Percentiles rank a stretch among this genome's conserved stretches.
These are phyloP conservation scores for Xylariaceae sp. DNA, from an alignment of 2,329 filamentous ascomycete genomes.

Conservation along the genomic window DNA sequence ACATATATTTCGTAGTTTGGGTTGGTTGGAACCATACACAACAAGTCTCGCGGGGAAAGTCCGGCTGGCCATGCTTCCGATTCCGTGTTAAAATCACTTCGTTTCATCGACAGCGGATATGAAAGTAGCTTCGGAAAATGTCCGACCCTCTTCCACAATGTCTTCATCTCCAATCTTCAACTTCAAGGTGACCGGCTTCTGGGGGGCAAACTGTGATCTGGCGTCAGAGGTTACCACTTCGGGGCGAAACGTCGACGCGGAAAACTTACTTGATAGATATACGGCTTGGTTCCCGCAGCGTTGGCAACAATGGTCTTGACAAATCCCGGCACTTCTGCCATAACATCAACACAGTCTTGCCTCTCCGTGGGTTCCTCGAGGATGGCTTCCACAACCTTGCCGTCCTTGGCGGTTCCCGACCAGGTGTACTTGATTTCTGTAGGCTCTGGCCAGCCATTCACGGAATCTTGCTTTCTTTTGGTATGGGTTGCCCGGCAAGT, in stretches of 20 bases:
- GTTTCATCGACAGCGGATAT: constrained; percentile 54
- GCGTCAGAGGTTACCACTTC: constrained; percentile 12
- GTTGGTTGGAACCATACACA: constrained; percentile 3
- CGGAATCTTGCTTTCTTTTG: constrained; percentile 62
- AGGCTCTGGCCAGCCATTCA: constrained; percentile 87
- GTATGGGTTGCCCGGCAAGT: constrained; percentile 64
- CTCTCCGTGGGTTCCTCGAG: constrained; percentile 63
- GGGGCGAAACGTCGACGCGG: neutral
- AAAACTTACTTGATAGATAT: constrained; percentile 79
- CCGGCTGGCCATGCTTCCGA: constrained; percentile 2
- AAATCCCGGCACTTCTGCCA: constrained; percentile 93
- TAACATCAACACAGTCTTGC: constrained; percentile 83
- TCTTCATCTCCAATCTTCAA: constrained; percentile 79
- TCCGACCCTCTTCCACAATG: constrained; percentile 66
- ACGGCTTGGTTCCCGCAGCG: constrained; percentile 88
- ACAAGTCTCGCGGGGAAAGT: constrained; percentile 10
- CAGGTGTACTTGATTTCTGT: constrained; percentile 69
- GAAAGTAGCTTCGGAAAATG: constrained; percentile 94
- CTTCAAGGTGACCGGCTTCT: constrained; percentile 63
- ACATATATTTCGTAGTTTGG: too few relatives aligned
- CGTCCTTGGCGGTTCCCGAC: constrained; percentile 72
- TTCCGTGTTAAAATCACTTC: constrained; percentile 8
- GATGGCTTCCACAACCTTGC: constrained; percentile 63
- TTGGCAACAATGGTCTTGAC: constrained; percentile 89
- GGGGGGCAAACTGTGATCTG: constrained; percentile 61